Conservation (phyloP, 371 early-diverging fungal species). For the Thermomucor indicae-seudaticae region DNA sequence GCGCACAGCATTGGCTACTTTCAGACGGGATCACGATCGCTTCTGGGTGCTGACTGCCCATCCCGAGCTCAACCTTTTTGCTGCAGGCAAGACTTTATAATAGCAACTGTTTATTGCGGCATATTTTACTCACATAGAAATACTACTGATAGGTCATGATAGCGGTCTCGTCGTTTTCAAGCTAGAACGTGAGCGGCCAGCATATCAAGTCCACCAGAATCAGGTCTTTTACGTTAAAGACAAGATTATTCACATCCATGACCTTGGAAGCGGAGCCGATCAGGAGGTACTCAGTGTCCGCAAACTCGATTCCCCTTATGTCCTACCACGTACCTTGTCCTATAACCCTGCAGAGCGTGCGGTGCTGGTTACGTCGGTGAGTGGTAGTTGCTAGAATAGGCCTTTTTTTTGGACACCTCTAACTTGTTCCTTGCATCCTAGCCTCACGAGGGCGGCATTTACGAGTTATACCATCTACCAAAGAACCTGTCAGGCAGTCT, state of each 20-base stretch:
- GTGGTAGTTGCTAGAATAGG: constrained; percentile 3
- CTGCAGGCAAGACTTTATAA: constrained; percentile 82
- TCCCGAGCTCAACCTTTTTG: constrained; percentile 93
- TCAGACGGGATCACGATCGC: constrained; percentile 94
- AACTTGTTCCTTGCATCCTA: constrained; percentile 9
- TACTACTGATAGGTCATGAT: constrained; percentile 79
- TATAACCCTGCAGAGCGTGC: constrained; percentile 94
- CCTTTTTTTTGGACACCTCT: neutral
- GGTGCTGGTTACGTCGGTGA: constrained; percentile 74
- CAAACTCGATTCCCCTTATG: constrained; percentile 58
- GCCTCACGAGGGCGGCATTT: constrained; percentile 82
- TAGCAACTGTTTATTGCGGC: constrained; percentile 5
- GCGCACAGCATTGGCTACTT: constrained; percentile 88
- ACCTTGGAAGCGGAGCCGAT: constrained; percentile 74
- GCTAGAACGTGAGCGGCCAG: constrained; percentile 93
- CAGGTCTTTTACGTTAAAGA: constrained; percentile 83
- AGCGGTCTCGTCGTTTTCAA: constrained; percentile 97
- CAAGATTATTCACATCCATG: constrained; percentile 76
- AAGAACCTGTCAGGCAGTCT: constrained; percentile 65
- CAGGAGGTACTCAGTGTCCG: constrained; percentile 75
- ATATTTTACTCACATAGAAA: neutral
- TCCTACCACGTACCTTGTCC: constrained; percentile 77
- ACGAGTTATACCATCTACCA: constrained; percentile 83
- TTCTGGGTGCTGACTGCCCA: constrained; percentile 97
- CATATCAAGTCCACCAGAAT: constrained; percentile 77